Conservation (phyloP, 345 rosid genomes). For the Eucalyptus albens region DNA sequence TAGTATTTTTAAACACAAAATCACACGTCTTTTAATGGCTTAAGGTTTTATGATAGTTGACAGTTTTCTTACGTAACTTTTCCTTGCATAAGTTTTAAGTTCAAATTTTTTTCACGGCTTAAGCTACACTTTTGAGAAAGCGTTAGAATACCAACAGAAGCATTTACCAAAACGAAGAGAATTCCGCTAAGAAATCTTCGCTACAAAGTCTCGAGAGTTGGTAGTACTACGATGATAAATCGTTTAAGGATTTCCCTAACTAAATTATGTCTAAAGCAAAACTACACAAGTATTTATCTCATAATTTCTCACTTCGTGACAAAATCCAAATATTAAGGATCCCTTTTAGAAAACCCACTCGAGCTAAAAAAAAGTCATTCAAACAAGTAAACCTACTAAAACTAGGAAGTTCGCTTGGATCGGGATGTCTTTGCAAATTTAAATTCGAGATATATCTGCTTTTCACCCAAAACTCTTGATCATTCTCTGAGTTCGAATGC, state of each 20-base stretch:
- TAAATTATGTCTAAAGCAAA: too few relatives aligned
- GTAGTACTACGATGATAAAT: too few relatives aligned
- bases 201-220: too few relatives aligned
- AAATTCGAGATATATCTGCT: not conserved
- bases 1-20: too few relatives aligned
- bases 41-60: not conserved
- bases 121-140: not conserved
- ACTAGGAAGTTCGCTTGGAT: not conserved
- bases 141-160: not conserved
- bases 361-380: not conserved
- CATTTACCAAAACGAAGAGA: too few relatives aligned
- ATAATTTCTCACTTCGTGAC: too few relatives aligned
- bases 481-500: not conserved
- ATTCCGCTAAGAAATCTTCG: too few relatives aligned
- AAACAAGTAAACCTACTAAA: not conserved
- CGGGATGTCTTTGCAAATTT: not conserved
- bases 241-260: too few relatives aligned
- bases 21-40: fast-evolving
- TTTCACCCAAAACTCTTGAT: not conserved
- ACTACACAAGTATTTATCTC: too few relatives aligned
- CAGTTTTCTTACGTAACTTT: too few relatives aligned
- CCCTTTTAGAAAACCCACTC: too few relatives aligned
- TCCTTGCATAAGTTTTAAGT: not conserved
- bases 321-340: too few relatives aligned
- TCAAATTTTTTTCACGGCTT: not conserved